Evolutionary conservation across 1,284 basidiomycete genomes (phyloP).

Genomic region (Tylopilus sp.): DNA sequence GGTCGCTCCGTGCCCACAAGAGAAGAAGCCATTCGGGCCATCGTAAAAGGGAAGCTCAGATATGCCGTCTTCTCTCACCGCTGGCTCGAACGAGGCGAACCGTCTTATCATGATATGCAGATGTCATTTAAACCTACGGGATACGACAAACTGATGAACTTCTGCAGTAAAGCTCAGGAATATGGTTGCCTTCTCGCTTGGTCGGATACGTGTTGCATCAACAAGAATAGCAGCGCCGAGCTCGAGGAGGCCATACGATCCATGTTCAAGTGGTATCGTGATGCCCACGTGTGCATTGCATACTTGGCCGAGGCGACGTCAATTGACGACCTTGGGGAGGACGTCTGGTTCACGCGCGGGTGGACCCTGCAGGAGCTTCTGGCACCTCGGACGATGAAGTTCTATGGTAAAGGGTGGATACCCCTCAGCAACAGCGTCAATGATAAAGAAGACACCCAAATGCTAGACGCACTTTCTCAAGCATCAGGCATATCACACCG

Average conservation of each 20-base stretch:
- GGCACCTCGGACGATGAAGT: slow-evolving; percentile 42
- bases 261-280: slow-evolving; percentile 47
- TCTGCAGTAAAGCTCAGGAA: slow-evolving; percentile 39
- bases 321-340: slow-evolving; percentile 36
- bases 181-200: slow-evolving; percentile 42
- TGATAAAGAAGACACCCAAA: slow-evolving; percentile 37
- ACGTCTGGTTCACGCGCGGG: slow-evolving; percentile 47
- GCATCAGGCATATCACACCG: slow-evolving; percentile 40
- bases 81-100: slow-evolving; percentile 72
- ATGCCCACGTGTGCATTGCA: slow-evolving; percentile 43
- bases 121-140: slow-evolving; percentile 43
- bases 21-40: slow-evolving; percentile 37
- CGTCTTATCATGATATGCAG: slow-evolving; percentile 62
- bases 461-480: slow-evolving; percentile 39
- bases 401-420: slow-evolving; percentile 39
- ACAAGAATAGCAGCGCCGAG: slow-evolving; percentile 41
- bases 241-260: slow-evolving; percentile 46
- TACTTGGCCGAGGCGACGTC: slow-evolving; percentile 44
- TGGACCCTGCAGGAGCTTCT: slow-evolving; percentile 44
- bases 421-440: slow-evolving; percentile 34
- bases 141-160: slow-evolving; percentile 38
- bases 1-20: slow-evolving; percentile 53
- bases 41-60: slow-evolving; percentile 64
- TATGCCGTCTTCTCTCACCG: slow-evolving; percentile 66
- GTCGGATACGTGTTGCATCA: slow-evolving; percentile 45